Percentiles rank a stretch among this genome's conserved stretches.
phyloP scores from a whole-genome alignment of 1,139 yeast genomes.

The Pichia sp. region DNA sequence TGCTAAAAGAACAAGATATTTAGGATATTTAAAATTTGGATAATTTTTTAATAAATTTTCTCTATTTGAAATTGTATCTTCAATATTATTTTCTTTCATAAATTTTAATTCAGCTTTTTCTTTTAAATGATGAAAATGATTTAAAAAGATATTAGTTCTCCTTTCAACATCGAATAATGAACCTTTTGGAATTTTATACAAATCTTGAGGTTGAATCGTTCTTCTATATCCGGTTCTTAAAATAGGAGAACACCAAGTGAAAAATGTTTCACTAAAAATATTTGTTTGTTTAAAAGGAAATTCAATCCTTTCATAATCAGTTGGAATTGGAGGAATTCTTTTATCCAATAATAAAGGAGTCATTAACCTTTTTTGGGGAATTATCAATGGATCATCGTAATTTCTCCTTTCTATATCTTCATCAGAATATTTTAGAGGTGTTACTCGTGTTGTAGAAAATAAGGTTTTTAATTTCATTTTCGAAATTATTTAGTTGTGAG shows the following conservation, averaged over 20 bases:
- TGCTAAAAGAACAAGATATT: constrained; percentile 37
- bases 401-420: constrained; percentile 18
- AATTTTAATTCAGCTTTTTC: constrained; percentile 29
- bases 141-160: constrained; percentile 36
- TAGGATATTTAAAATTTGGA: constrained; percentile 34
- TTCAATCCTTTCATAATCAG: constrained; percentile 41
- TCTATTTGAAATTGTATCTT: constrained; percentile 23
- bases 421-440: constrained; percentile 8
- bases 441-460: constrained; percentile 6
- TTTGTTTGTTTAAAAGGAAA: constrained; percentile 38
- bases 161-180: constrained; percentile 40
- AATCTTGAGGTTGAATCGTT: constrained; percentile 57
- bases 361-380: constrained; percentile 23
- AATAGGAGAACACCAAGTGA: constrained; percentile 56
- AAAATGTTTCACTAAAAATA: constrained; percentile 35
- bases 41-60: constrained; percentile 19
- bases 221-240: constrained; percentile 60
- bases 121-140: constrained; percentile 35
- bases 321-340: constrained; percentile 35
- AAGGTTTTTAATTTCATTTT: constrained; percentile 5
- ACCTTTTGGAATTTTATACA: constrained; percentile 48
- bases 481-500: neutral
- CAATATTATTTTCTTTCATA: constrained; percentile 24
- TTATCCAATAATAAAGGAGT: constrained; percentile 22
- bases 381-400: constrained; percentile 14